A percentile compares a stretch with the other conserved stretches of the same genome.
phyloP scores from a whole-genome alignment of 495 filamentous ascomycete species.

The Penicillium argentinense region DNA sequence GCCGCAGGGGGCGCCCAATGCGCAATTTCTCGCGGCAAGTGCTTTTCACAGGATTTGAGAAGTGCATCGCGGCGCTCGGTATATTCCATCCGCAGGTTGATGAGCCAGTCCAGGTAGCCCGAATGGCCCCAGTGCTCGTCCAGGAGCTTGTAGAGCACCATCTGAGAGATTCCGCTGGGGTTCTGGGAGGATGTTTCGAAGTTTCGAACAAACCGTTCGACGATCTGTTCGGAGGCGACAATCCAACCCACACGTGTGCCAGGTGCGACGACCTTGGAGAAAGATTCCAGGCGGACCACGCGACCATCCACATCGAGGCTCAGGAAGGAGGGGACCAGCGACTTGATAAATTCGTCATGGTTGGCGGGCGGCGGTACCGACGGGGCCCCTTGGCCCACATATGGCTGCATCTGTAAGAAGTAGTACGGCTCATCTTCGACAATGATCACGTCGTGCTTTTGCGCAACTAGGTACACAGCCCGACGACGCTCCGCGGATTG shows the following conservation, averaged over 20 bases:
- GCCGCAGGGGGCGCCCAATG: slow-evolving; percentile 81
- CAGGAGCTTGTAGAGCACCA: slow-evolving; percentile 81
- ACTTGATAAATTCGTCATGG: slow-evolving; percentile 59
- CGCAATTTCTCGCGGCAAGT: slow-evolving; percentile 73
- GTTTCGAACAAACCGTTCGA: slow-evolving; percentile 75
- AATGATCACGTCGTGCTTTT: slow-evolving; percentile 83
- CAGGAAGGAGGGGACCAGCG: slow-evolving; percentile 60
- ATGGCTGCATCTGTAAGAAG: slow-evolving; percentile 94
- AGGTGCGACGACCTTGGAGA: slow-evolving; percentile 66
- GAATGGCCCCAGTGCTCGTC: slow-evolving; percentile 93
- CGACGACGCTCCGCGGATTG: slow-evolving; percentile 62
- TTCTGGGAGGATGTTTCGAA: slow-evolving; percentile 80
- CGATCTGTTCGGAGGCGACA: slow-evolving; percentile 73
- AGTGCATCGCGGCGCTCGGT: slow-evolving; percentile 74
- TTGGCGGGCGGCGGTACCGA: slow-evolving; percentile 53
- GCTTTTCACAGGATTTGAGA: slow-evolving; percentile 78
- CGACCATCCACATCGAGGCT: slow-evolving; percentile 65
- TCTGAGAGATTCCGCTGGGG: slow-evolving; percentile 78
- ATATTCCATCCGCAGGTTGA: slow-evolving; percentile 80
- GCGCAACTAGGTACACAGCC: slow-evolving; percentile 72
- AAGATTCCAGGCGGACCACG: slow-evolving; percentile 67
- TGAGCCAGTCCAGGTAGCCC: slow-evolving; percentile 91
- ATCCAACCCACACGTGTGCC: slow-evolving; percentile 64
- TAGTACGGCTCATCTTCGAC: slow-evolving; percentile 98
- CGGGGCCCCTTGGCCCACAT: slow-evolving; percentile 53